Percentiles rank a stretch among this genome's conserved stretches.
phyloP scores from a whole-genome alignment of 2,329 filamentous ascomycete genomes.

The Cryphonectria carpinicola region DNA sequence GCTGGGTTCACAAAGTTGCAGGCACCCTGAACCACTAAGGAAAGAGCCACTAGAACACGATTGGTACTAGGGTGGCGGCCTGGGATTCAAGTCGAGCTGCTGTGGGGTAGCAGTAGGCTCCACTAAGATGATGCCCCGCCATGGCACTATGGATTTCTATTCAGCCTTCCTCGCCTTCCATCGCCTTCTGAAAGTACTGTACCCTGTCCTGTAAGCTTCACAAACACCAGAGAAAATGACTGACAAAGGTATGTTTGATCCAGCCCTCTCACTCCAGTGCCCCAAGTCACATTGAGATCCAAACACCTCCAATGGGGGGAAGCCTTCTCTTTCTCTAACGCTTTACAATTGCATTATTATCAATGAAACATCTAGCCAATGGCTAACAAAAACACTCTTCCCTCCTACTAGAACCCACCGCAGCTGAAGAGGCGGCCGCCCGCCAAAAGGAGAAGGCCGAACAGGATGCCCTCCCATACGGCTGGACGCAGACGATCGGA shows the following conservation, averaged over 20 bases:
- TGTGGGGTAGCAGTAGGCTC: slow-evolving; percentile 14
- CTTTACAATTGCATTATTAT: neutral
- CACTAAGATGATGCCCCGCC: slow-evolving; percentile 1
- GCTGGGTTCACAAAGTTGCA: neutral
- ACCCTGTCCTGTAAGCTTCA: neutral
- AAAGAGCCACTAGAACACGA: slow-evolving; percentile 1
- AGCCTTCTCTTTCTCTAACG: neutral
- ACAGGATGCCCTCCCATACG: slow-evolving; percentile 91
- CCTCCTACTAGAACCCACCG: slow-evolving; percentile 51
- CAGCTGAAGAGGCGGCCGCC: slow-evolving; percentile 61
- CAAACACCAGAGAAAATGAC: slow-evolving; percentile 40
- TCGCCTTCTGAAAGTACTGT: neutral
- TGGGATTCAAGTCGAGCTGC: slow-evolving; percentile 7
- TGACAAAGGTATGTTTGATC: slow-evolving; percentile 42
- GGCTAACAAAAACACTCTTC: slow-evolving; percentile 31
- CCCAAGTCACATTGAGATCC: no score
- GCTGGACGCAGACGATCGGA: slow-evolving; percentile 91
- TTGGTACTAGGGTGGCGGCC: neutral
- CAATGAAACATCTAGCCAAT: neutral
- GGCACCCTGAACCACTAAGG: neutral
- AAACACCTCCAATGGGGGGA: neutral
- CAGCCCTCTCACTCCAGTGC: neutral
- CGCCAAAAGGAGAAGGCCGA: slow-evolving; percentile 79
- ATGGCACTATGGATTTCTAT: slow-evolving; percentile 19
- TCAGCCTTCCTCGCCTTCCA: slow-evolving; percentile 23